Evolutionary conservation across 345 rosid genomes (phyloP).

Genomic region (Syzygium oleosum): DNA sequence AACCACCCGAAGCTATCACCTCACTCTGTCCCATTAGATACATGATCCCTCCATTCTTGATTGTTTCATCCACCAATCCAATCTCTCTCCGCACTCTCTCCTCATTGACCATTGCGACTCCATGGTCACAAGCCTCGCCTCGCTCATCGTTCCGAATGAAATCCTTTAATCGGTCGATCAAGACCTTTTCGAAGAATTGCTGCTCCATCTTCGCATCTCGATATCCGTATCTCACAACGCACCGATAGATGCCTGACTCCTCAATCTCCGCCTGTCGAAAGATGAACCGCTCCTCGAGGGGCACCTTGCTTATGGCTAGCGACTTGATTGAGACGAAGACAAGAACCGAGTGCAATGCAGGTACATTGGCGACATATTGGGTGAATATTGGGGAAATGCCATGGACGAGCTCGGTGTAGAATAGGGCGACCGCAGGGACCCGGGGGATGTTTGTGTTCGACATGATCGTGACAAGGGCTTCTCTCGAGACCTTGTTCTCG

Average conservation of each 20-base stretch:
- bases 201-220: slow-evolving; percentile 10
- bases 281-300: slow-evolving; percentile 10
- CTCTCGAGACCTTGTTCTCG: slow-evolving; percentile 2
- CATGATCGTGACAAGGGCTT: neutral
- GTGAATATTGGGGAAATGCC: slow-evolving; percentile 21
- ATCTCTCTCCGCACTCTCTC: slow-evolving; percentile 1
- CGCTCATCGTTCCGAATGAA: neutral
- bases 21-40: slow-evolving; percentile 22
- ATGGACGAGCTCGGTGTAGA: slow-evolving; percentile 21
- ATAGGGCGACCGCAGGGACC: slow-evolving; percentile 13
- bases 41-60: slow-evolving; percentile 6
- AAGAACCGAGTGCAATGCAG: slow-evolving; percentile 13
- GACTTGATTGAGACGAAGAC: slow-evolving; percentile 22
- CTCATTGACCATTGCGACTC: neutral
- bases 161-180: slow-evolving; percentile 10
- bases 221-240: slow-evolving; percentile 27
- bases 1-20: slow-evolving; percentile 7
- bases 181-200: slow-evolving; percentile 7
- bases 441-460: neutral
- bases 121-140: neutral
- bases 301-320: slow-evolving; percentile 14
- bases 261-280: slow-evolving; percentile 6
- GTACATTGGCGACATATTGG: slow-evolving; percentile 11
- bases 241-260: slow-evolving; percentile 11
- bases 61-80: slow-evolving; percentile 1